Base-by-base conservation (phyloP, 1,284 basidiomycete genomes). In the Pseudomicrostroma phylloplanum region DNA sequence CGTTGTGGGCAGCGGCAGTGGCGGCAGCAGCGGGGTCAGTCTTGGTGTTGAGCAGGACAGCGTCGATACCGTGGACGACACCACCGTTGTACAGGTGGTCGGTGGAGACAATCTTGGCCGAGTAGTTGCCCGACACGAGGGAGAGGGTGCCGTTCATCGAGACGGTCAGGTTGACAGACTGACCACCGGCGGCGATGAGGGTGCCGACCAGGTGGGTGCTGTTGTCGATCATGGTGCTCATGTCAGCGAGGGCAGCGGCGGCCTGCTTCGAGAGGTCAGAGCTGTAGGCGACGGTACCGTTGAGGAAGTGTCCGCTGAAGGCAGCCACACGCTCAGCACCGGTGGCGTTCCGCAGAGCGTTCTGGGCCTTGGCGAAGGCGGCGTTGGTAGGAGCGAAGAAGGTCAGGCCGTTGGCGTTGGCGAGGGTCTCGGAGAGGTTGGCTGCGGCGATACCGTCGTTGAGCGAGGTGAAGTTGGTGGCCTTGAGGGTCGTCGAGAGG, bases 41-140 rank as follows among this genome's bases (percentile, higher is more conserved):
- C 17, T 80, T 72, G 3, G 82, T 81, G 77, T 87, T 84, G 49
- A 85, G 63, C 55, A 89, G 81, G 17, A 88, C 85, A 8, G 77
- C 70, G 75, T 88, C 83, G 67, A 89, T 84, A 56, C 73, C 77
- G 74, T 90, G 87, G 11, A 89, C 72, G 36, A 90, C 88, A 63
- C 89, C 89, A 67, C 89, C 89, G 26, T 82, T 76, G 25, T 85
- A 78, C 68, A 90, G 81, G 7, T 89, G 81, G 73, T 90, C 87
- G 23, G 84, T 80, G 59, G 83, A 82, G 36, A 87, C 74, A 70
- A 90, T 85, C 66, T 80, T 80, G 8, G 86, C 86, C 21, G 82
- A 83, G 11, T 82, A 80, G 46, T 83, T 83, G 23, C 83, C 83
- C 13, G 80, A 82, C 30, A 80, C 83, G 62, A 90, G 84, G 74